Percentiles rank a stretch among this genome's conserved stretches.
Evolutionary conservation across 2,329 filamentous ascomycete species (phyloP).

Genomic region (Epicoccum sorghinum): DNA sequence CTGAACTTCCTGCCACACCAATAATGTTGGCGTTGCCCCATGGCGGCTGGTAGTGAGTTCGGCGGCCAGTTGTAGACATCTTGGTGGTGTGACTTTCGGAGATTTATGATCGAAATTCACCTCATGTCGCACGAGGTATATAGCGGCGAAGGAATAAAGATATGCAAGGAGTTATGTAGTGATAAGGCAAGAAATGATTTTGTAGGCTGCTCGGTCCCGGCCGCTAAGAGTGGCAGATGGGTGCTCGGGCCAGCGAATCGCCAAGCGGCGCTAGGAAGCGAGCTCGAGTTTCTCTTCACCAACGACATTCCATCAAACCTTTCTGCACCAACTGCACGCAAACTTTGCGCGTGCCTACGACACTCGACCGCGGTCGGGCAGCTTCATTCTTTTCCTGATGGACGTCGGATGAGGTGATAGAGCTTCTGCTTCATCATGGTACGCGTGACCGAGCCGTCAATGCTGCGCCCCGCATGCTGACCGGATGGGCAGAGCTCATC

Average conservation of each 20-base stretch:
- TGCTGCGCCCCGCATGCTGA: conserved; percentile 17
- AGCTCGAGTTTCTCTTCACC: conserved; percentile 36
- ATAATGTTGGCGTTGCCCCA: conserved; percentile 98
- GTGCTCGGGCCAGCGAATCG: conserved; percentile 15
- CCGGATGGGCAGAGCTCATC: conserved; percentile 62
- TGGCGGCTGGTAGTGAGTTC: conserved; percentile 84
- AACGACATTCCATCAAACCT: conserved; percentile 27
- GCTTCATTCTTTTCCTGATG: conserved; percentile 39
- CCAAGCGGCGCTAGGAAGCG: conserved; percentile 32
- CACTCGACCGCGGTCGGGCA: conserved; percentile 43
- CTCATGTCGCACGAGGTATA: conserved; percentile 17
- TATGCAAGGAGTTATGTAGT: conserved; percentile 22
- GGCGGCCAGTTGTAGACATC: conserved; percentile 33
- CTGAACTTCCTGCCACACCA: conserved; percentile 92
- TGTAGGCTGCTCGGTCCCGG: conserved; percentile 22
- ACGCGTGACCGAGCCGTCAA: conserved; percentile 14
- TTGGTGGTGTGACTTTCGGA: conserved; percentile 1
- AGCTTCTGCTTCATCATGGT: conserved; percentile 46
- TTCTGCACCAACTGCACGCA: conserved; percentile 33
- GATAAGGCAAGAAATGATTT: conserved; percentile 24
- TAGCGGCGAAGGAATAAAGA: conserved; percentile 17
- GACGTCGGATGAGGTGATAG: conserved; percentile 43
- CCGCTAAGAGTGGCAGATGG: conserved; percentile 14
- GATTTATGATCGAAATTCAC: not conserved
- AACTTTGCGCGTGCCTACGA: conserved; percentile 38